Evolutionary conservation across 1,284 basidiomycete genomes (phyloP).

Genomic region (Rhodotorula sp.): DNA sequence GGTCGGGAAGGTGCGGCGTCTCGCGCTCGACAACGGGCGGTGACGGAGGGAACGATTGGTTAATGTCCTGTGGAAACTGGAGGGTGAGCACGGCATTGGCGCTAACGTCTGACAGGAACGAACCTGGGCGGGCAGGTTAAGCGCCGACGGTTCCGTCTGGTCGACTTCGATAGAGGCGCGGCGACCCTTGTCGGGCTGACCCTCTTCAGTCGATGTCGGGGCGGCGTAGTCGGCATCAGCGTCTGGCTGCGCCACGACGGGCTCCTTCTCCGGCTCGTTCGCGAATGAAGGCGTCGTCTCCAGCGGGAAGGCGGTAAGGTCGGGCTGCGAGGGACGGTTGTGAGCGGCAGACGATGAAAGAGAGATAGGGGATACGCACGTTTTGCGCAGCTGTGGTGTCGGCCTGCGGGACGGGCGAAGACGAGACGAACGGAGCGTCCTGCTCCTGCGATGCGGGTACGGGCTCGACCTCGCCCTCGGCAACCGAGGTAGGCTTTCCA

Average conservation of each 20-base stretch:
- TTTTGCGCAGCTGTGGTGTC: no score
- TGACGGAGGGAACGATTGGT: constrained; percentile 3
- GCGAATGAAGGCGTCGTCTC: neutral
- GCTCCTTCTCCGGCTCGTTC: neutral
- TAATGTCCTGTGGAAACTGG: neutral
- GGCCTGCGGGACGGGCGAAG: no score
- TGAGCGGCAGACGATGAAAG: neutral
- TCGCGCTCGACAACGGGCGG: no score
- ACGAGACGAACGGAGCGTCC: no score
- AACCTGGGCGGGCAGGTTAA: constrained; percentile 22
- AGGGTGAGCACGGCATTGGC: neutral
- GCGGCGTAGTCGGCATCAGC: neutral
- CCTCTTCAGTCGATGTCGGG: neutral
- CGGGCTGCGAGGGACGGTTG: neutral
- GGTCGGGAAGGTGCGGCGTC: neutral
- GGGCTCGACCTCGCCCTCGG: no score
- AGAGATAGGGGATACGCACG: neutral
- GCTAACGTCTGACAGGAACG: no score
- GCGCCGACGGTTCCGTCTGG: neutral
- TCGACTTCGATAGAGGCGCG: neutral
- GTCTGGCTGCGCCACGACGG: neutral
- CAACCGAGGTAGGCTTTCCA: no score
- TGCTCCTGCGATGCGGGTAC: no score
- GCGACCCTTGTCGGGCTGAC: neutral
- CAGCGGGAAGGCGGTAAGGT: constrained; percentile 2